Evolutionary conservation across 2,329 filamentous ascomycete genomes (phyloP).

Genomic region (Neonectria coccinea): DNA sequence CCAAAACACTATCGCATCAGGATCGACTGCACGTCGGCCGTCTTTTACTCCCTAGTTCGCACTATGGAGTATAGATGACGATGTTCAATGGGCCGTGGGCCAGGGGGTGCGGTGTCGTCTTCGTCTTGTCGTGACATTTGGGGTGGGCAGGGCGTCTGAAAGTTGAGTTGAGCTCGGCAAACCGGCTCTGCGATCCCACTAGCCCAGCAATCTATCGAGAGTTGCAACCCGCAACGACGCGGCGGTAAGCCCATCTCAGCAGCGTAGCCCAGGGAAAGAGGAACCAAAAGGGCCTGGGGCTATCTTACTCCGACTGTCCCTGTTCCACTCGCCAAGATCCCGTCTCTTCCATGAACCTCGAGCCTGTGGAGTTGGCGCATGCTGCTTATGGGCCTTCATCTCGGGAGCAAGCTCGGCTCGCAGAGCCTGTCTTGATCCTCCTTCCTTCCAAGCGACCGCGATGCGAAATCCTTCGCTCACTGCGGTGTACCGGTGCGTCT

Average conservation of each 20-base stretch:
- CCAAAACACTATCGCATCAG: slow-evolving; percentile 12
- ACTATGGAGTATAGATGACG: slow-evolving; percentile 11
- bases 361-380: slow-evolving; percentile 11
- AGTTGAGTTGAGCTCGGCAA: slow-evolving; percentile 31
- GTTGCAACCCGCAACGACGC: slow-evolving; percentile 15
- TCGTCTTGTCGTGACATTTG: slow-evolving; percentile 10
- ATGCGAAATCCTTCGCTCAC: background rate
- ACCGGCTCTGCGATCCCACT: slow-evolving; percentile 25
- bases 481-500: slow-evolving; percentile 2
- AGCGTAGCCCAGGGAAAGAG: slow-evolving; percentile 2
- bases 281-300: background rate
- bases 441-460: background rate
- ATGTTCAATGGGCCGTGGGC: slow-evolving; percentile 10
- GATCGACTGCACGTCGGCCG: slow-evolving; percentile 17
- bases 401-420: slow-evolving; percentile 2
- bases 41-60: background rate
- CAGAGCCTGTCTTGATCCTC: background rate
- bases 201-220: slow-evolving; percentile 19
- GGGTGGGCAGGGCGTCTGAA: slow-evolving; percentile 25
- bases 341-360: slow-evolving; percentile 12
- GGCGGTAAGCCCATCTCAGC: slow-evolving; percentile 14
- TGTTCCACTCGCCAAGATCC: slow-evolving; percentile 4
- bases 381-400: slow-evolving; percentile 17
- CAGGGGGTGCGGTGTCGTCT: slow-evolving; percentile 14
- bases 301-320: background rate